These are phyloP conservation scores for Acorus gramineus DNA, from an alignment of 106 monocot species.

Conservation along the genomic window DNA sequence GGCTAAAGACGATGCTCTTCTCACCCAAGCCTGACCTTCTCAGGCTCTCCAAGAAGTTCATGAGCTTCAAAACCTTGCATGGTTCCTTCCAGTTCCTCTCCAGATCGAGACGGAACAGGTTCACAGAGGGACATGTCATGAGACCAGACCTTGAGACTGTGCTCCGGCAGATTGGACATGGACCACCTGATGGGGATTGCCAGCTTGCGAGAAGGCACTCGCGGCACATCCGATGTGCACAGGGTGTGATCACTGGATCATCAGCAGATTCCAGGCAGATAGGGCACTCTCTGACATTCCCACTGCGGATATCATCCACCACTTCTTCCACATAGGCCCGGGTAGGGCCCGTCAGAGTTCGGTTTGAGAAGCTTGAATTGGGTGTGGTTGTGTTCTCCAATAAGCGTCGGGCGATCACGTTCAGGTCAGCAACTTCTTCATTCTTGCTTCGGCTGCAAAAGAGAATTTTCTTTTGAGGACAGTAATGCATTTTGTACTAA, in stretches of 20 bases:
- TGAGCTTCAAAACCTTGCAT: conserved; percentile 51
- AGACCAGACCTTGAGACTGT: conserved; percentile 38
- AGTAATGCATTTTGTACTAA: too few relatives aligned
- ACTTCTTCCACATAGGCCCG: conserved; percentile 64
- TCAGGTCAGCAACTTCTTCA: conserved; percentile 44
- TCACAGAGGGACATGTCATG: conserved; percentile 39
- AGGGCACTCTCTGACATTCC: conserved; percentile 65
- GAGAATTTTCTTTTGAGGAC: too few relatives aligned
- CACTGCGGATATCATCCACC: conserved; percentile 50
- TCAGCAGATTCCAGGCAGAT: conserved; percentile 84
- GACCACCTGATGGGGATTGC: conserved; percentile 36
- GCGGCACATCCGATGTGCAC: conserved; percentile 79
- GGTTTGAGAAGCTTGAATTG: not conserved
- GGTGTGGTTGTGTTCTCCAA: conserved; percentile 13
- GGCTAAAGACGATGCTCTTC: conserved; percentile 94
- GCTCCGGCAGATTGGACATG: conserved; percentile 70
- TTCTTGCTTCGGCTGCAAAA: conserved; percentile 39
- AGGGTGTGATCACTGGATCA: conserved; percentile 76
- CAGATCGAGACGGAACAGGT: conserved; percentile 38
- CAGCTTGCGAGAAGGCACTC: conserved; percentile 75
- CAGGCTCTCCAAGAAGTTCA: conserved; percentile 33
- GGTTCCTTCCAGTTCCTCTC: conserved; percentile 72
- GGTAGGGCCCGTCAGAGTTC: conserved; percentile 3
- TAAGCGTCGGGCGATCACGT: conserved; percentile 43
- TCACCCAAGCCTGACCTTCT: conserved; percentile 25